Conservation (phyloP, 208 protist species). For the Trypanosoma lewisi region DNA sequence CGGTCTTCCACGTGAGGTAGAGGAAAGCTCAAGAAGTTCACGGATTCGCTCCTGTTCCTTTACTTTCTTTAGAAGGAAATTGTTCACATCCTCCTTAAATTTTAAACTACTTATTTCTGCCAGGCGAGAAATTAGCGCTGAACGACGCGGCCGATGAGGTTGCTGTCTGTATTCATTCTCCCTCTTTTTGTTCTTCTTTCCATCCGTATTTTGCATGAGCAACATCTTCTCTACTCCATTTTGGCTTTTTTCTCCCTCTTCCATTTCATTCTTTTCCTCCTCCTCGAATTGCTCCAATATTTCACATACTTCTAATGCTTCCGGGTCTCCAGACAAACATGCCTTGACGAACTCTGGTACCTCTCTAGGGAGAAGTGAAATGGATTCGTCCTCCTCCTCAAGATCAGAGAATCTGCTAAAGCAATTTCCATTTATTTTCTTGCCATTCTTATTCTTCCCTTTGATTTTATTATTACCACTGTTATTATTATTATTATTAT, state of each 20-base stretch:
- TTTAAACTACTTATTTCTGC: conserved; percentile 35
- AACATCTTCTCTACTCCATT: too few species aligned
- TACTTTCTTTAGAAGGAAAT: conserved; percentile 70
- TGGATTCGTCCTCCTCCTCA: conserved; percentile 20
- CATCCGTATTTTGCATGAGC: too few species aligned
- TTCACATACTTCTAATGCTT: conserved; percentile 28
- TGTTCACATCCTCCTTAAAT: conserved; percentile 77
- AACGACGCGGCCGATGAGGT: not conserved
- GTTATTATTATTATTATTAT: not conserved
- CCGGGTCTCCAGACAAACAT: conserved; percentile 39
- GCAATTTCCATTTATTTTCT: not conserved
- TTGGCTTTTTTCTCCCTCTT: not conserved
- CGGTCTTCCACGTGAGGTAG: not conserved
- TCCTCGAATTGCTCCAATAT: conserved; percentile 26
- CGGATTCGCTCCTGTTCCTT: conserved; percentile 57
- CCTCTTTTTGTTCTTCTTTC: not conserved
- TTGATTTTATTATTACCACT: not conserved
- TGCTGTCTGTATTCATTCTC: not conserved
- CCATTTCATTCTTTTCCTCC: not conserved
- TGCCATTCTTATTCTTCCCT: not conserved
- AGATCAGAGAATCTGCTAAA: not conserved
- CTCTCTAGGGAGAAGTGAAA: conserved; percentile 60
- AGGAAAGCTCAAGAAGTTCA: conserved; percentile 49
- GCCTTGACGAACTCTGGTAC: conserved; percentile 41
- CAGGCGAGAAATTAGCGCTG: conserved; percentile 17